These are phyloP conservation scores for Leishmania amazonensis DNA, from an alignment of 208 protist genomes.

Conservation along the genomic window DNA sequence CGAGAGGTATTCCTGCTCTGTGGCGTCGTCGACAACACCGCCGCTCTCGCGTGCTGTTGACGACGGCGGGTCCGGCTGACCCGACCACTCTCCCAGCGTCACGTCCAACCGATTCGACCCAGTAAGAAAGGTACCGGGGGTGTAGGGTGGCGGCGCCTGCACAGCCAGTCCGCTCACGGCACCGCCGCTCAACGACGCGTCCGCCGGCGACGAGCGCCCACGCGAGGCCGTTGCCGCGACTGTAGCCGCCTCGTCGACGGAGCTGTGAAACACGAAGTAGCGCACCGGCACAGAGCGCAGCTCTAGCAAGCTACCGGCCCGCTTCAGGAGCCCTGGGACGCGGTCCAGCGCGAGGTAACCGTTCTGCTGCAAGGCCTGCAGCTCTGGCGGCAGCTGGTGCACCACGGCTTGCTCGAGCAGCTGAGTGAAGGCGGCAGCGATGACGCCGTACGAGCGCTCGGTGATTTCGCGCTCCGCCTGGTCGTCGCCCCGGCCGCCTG, in stretches of 20 bases:
- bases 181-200: neutral
- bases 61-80: conserved; percentile 39
- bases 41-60: conserved; percentile 24
- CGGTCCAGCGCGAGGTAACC: conserved; percentile 80
- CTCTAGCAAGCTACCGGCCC: conserved; percentile 57
- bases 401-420: conserved; percentile 53
- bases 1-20: conserved; percentile 78
- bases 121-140: conserved; percentile 63
- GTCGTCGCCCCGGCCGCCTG: conserved; percentile 37
- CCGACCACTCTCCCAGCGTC: conserved; percentile 69
- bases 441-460: conserved; percentile 61
- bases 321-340: conserved; percentile 61
- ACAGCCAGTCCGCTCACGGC: conserved; percentile 18
- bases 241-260: conserved; percentile 32
- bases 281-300: conserved; percentile 73
- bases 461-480: conserved; percentile 69
- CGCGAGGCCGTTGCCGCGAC: conserved; percentile 5
- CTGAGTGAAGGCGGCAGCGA: conserved; percentile 67
- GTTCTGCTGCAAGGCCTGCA: conserved; percentile 47
- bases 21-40: conserved; percentile 39
- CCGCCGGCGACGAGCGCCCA: neutral
- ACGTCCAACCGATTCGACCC: conserved; percentile 58
- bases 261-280: conserved; percentile 85
- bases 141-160: conserved; percentile 24
- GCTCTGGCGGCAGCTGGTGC: conserved; percentile 58